These are phyloP conservation scores for Gossypium gossypioides DNA, from an alignment of 441 rosid genomes.

Conservation along the genomic window DNA sequence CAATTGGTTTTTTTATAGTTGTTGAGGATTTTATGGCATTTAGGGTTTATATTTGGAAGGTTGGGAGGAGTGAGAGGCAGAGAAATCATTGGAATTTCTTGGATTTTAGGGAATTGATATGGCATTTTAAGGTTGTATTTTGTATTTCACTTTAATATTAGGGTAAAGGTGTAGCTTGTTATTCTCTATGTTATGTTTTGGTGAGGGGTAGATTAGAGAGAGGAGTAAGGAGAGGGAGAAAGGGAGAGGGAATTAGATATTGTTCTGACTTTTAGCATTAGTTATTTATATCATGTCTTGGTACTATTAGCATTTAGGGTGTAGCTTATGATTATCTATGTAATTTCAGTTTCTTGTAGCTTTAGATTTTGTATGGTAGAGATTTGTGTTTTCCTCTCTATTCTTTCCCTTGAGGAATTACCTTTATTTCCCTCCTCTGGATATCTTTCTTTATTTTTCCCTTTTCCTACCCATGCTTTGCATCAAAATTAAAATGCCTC, in stretches of 20 bases:
- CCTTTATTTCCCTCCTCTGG: background rate
- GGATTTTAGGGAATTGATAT: background rate
- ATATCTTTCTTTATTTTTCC: background rate
- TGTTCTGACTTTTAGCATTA: background rate
- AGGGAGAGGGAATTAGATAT: background rate
- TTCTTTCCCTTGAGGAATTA: background rate
- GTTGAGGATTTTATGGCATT: background rate
- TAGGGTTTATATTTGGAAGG: background rate
- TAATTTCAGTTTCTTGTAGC: background rate
- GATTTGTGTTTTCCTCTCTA: background rate
- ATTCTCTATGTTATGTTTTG: background rate
- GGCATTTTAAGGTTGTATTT: background rate
- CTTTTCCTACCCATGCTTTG: background rate
- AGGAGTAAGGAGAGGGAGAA: background rate
- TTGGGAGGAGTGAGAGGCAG: background rate
- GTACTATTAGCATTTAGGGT: background rate
- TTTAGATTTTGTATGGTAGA: background rate
- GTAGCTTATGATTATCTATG: background rate
- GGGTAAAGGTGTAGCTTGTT: background rate
- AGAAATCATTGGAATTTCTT: background rate
- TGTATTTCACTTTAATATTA: background rate
- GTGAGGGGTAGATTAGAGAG: background rate
- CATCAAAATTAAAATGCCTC: background rate
- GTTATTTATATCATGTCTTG: background rate
- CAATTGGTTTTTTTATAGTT: background rate